Base-by-base conservation (phyloP, 805 yeast genomes). In the Candida loeiensis region DNA sequence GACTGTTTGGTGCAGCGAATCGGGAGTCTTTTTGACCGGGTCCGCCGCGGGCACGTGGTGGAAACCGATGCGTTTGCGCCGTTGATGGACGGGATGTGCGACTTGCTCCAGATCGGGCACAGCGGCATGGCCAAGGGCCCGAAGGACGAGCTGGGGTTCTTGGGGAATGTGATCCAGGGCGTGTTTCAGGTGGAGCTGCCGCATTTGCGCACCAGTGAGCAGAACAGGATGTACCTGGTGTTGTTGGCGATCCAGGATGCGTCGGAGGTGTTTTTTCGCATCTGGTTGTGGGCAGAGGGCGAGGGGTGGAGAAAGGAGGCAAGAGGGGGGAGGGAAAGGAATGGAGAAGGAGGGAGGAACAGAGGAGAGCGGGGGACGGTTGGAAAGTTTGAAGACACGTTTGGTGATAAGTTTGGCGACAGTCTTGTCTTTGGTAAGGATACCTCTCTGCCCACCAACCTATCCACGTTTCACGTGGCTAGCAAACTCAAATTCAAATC, bases 141-240 rank as follows among this genome's bases (percentile, higher is more conserved):
- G 14, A 30, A 30, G 12, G 34, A 46, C 2, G 40, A 28, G 3
- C 56, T 74, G 17, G 77, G 87, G 15, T 75, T 82, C 59, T 69
- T 85, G 36, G 82, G 82, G 0, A 74, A 75, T 39, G 83, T 80
- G 17, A 83, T 85, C 39, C 85, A 82, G 46, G 93, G 93, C 1
- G 95, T 85, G 0, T 83, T 85, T 53, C 82, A 77, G 40, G 76
- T 80, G 11, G 95, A 85, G 46, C 70, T 85, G 1, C 84, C 83
- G 1, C 66, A 69, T 41, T 60, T 71, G 24, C 51, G 75, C 38
- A 62, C 74, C 14, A 71, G 75, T 11, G 77, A 73, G 21, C 76
- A 73, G 33, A 74, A 70, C 40, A 79, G 78, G 45, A 61, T 81
- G 15, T 67, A 74, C 44, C 70, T 81, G 1, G 70, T 85, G 4